These are phyloP conservation scores for Isatis tinctoria DNA, from an alignment of 345 rosid species.

Conservation along the genomic window DNA sequence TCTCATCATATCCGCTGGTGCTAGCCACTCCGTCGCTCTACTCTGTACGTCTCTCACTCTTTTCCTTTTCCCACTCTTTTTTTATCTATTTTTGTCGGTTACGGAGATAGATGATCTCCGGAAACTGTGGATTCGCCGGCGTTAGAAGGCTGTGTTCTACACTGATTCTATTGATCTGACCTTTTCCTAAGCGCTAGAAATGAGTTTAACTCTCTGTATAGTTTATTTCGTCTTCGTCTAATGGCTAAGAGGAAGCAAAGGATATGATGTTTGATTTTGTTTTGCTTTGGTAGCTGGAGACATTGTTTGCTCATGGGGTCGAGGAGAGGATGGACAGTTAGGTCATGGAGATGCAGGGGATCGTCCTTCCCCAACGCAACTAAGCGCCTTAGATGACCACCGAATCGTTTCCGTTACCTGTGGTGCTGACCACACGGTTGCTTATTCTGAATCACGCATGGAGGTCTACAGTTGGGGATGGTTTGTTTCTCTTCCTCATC, in stretches of 20 bases:
- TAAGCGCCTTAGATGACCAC: conserved; percentile 65
- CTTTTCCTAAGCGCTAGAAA: neutral
- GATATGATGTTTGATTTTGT: conserved; percentile 2
- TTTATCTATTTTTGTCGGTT: conserved; percentile 11
- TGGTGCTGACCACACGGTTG: conserved; percentile 95
- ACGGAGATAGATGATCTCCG: neutral
- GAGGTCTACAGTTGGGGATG: conserved; percentile 96
- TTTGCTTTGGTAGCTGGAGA: conserved; percentile 64
- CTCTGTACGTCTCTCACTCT: conserved; percentile 51
- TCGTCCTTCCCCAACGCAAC: conserved; percentile 68
- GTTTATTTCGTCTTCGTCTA: neutral
- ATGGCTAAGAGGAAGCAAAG: neutral
- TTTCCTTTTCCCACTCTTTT: neutral
- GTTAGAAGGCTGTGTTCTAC: neutral
- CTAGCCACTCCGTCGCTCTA: conserved; percentile 91
- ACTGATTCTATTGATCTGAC: conserved; percentile 19
- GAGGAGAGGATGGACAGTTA: conserved; percentile 98
- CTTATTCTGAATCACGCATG: conserved; percentile 57
- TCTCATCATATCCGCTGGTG: conserved; percentile 90
- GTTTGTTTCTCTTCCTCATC: conserved; percentile 28
- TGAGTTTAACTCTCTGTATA: neutral
- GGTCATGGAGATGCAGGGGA: conserved; percentile 98
- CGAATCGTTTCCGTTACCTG: conserved; percentile 66
- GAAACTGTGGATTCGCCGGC: conserved; percentile 5
- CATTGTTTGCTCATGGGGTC: conserved; percentile 89